Evolutionary conservation across 768 basidiomycete genomes (phyloP).

Genomic region (Phaffia tasmanica): DNA sequence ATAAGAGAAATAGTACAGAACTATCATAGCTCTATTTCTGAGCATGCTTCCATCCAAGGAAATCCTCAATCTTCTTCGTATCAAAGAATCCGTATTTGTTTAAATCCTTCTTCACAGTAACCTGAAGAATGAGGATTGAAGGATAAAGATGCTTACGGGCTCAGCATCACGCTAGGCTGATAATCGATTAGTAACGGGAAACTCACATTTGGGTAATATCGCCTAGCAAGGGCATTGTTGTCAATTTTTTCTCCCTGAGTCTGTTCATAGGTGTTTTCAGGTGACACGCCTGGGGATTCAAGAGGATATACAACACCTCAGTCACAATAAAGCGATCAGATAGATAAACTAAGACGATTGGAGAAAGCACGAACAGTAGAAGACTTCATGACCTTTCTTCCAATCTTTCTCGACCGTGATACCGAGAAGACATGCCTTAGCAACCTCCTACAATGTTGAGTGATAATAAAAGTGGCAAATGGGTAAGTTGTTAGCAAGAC

Average conservation of each 20-base stretch:
- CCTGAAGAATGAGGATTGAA: background rate
- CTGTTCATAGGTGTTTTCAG: background rate
- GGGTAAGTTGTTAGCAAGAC: background rate
- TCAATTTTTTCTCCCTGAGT: constrained; percentile 1
- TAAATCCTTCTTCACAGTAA: constrained; percentile 5
- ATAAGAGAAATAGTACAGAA: no score
- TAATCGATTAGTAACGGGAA: background rate
- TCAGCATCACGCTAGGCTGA: background rate
- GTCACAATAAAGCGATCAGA: background rate
- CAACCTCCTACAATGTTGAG: constrained; percentile 4
- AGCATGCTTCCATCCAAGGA: constrained; percentile 16
- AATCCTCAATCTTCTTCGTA: constrained; percentile 5
- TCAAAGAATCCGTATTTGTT: constrained; percentile 13
- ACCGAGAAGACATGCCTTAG: constrained; percentile 13
- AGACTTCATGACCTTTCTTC: constrained; percentile 12
- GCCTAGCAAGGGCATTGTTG: background rate
- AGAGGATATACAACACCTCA: background rate
- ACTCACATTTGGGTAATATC: constrained; percentile 11
- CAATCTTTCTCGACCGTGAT: constrained; percentile 12
- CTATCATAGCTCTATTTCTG: background rate
- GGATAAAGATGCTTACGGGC: background rate
- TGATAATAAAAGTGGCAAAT: background rate
- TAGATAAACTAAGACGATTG: constrained; percentile 2
- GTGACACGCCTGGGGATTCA: background rate
- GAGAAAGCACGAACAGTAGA: constrained; percentile 11